These are phyloP conservation scores for Tardiomyces digboiensis DNA, from an alignment of 1,139 yeast species.

Conservation along the genomic window DNA sequence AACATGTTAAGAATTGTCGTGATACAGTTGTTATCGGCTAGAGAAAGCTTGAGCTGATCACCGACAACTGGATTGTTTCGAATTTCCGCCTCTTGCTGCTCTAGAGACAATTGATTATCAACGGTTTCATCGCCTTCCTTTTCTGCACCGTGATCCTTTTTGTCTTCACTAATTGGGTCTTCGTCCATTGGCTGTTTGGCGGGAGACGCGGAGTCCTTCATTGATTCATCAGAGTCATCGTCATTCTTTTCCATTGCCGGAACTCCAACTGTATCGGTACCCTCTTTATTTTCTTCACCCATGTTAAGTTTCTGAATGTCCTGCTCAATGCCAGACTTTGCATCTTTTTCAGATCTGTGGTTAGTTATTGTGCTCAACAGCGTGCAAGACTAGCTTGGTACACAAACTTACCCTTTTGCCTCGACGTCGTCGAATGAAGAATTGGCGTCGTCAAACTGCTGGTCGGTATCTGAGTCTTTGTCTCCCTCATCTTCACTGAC, in stretches of 20 bases:
- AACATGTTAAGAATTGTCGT: slow-evolving; percentile 74
- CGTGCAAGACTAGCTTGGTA: neutral
- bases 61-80: slow-evolving; percentile 79
- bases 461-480: slow-evolving; percentile 3
- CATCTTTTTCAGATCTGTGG: neutral
- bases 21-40: slow-evolving; percentile 74
- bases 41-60: slow-evolving; percentile 75
- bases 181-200: slow-evolving; percentile 1
- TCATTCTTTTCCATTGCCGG: slow-evolving; percentile 9
- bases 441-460: slow-evolving; percentile 6
- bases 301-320: slow-evolving; percentile 7
- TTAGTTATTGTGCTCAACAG: neutral
- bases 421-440: neutral
- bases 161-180: neutral
- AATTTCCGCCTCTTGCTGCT: slow-evolving; percentile 52
- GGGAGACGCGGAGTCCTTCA: slow-evolving; percentile 12
- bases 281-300: slow-evolving; percentile 2
- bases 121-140: slow-evolving; percentile 7
- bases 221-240: slow-evolving; percentile 17
- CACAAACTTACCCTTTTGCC: no score
- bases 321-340: neutral
- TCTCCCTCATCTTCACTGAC: slow-evolving; percentile 1
- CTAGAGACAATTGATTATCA: slow-evolving; percentile 22
- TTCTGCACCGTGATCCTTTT: slow-evolving; percentile 3
- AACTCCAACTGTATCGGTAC: slow-evolving; percentile 6